Percentiles rank a stretch among this genome's conserved stretches.
Conservation (phyloP, 768 basidiomycete species). For the Lyophyllum shimeji region DNA sequence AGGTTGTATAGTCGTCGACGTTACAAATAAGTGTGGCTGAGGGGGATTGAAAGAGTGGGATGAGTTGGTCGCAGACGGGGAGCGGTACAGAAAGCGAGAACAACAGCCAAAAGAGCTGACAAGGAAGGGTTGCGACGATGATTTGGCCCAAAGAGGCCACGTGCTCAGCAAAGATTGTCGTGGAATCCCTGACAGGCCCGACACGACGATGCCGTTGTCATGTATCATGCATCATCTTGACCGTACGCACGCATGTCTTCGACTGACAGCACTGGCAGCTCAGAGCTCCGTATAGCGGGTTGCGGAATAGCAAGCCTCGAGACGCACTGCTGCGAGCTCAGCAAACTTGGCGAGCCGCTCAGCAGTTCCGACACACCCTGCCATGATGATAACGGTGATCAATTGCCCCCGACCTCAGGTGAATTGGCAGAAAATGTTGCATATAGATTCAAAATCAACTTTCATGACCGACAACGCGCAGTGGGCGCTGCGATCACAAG, state of each 20-base stretch:
- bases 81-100: background rate
- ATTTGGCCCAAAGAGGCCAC: background rate
- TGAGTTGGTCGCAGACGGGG: slow-evolving; percentile 5
- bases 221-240: background rate
- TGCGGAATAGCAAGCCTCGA: background rate
- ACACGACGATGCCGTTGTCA: background rate
- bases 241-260: background rate
- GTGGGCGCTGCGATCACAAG: background rate
- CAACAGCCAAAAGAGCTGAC: background rate
- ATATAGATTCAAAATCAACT: background rate
- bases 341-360: too few species aligned
- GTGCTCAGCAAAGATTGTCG: slow-evolving; percentile 1
- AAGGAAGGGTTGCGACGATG: background rate
- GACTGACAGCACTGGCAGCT: background rate
- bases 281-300: background rate
- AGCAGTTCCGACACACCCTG: background rate
- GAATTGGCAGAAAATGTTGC: background rate
- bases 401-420: background rate
- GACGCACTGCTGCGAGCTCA: background rate
- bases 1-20: slow-evolving; percentile 2
- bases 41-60: slow-evolving; percentile 3
- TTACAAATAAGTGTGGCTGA: background rate
- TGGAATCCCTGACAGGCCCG: background rate
- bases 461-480: background rate
- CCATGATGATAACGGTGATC: background rate